Evolutionary conservation across 805 yeast species (phyloP).

Genomic region (Wickerhamiella vanderwaltii): DNA sequence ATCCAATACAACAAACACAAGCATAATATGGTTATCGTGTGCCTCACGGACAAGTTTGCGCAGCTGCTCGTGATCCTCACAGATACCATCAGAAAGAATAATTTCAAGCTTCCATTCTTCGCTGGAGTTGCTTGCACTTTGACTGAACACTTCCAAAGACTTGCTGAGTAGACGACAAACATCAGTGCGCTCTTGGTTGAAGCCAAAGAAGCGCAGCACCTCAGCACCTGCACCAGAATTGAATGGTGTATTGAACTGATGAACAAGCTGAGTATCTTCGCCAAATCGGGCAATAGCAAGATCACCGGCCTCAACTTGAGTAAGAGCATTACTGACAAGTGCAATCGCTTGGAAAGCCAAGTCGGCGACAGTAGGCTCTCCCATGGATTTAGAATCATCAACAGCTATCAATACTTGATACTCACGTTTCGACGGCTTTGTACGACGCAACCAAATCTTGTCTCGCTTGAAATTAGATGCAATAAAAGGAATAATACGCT

Average conservation of each 20-base stretch:
- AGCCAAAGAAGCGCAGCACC: constrained; percentile 78
- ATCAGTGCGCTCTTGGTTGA: constrained; percentile 80
- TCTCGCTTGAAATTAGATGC: constrained; percentile 96
- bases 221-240: constrained; percentile 71
- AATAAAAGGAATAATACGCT: constrained; percentile 91
- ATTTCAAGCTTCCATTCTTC: constrained; percentile 85
- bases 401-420: constrained; percentile 96
- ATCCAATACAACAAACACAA: constrained; percentile 88
- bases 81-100: constrained; percentile 89
- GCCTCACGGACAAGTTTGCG: constrained; percentile 81
- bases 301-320: constrained; percentile 91
- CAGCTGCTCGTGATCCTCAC: constrained; percentile 83
- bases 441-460: constrained; percentile 94
- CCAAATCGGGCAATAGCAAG: constrained; percentile 86
- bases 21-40: constrained; percentile 82
- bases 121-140: constrained; percentile 32
- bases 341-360: constrained; percentile 92
- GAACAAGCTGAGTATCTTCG: constrained; percentile 67
- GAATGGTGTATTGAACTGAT: constrained; percentile 80
- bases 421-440: constrained; percentile 93
- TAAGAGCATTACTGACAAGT: constrained; percentile 81
- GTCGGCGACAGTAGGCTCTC: constrained; percentile 79
- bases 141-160: constrained; percentile 62
- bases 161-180: constrained; percentile 58
- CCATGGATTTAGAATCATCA: constrained; percentile 96